phyloP scores from a whole-genome alignment of 345 rosid genomes.

The Corchorus capsularis region DNA sequence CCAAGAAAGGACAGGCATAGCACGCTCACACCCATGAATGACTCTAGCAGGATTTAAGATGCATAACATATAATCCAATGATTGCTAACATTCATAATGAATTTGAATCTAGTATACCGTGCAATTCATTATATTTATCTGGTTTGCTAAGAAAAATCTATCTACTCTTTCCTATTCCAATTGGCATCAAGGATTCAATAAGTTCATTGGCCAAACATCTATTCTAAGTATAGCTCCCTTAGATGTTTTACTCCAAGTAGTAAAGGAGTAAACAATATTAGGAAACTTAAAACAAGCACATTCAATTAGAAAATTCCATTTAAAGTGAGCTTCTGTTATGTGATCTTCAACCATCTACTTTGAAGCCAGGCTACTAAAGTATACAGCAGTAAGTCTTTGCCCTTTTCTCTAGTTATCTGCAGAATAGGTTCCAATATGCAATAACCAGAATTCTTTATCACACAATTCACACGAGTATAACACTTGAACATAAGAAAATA shows the following conservation, averaged over 20 bases:
- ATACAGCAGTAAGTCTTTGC: background rate
- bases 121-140: background rate
- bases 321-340: background rate
- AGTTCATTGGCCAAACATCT: constrained; percentile 3
- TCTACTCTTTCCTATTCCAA: background rate
- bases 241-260: too few species aligned
- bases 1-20: constrained; percentile 8
- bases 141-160: background rate
- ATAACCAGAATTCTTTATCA: constrained; percentile 2
- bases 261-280: background rate
- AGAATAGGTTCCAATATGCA: background rate
- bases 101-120: background rate
- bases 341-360: background rate
- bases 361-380: background rate
- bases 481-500: background rate
- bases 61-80: background rate
- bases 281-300: background rate
- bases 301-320: constrained; percentile 9
- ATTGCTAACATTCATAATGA: background rate
- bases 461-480: background rate
- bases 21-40: background rate
- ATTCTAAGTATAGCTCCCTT: background rate
- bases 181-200: background rate
- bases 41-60: background rate
- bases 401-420: background rate